These are phyloP conservation scores for Ceratocystis harringtonii DNA, from an alignment of 2,329 filamentous ascomycete species.

Conservation along the genomic window DNA sequence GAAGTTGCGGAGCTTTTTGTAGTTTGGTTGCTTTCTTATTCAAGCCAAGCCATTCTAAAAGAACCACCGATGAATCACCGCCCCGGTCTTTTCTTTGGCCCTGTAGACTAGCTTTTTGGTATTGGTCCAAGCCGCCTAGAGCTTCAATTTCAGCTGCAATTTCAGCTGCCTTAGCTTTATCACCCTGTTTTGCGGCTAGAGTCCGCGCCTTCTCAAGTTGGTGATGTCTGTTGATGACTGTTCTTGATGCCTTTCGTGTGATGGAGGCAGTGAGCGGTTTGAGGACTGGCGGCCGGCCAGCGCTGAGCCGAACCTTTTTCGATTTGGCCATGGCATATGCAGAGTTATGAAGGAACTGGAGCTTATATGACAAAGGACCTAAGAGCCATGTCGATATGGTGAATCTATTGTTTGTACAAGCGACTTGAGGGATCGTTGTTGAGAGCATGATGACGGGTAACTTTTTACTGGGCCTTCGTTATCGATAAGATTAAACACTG, in stretches of 20 bases:
- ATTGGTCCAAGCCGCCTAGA: constrained; percentile 46
- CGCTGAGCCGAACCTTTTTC: constrained; percentile 20
- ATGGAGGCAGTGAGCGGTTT: constrained; percentile 32
- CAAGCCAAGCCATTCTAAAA: constrained; percentile 44
- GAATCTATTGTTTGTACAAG: neutral
- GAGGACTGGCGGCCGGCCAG: constrained; percentile 40
- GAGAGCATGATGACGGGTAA: neutral
- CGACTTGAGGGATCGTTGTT: no score
- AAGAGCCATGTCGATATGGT: neutral
- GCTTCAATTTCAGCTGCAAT: constrained; percentile 40
- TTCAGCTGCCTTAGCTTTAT: constrained; percentile 31
- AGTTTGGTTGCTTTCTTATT: constrained; percentile 18
- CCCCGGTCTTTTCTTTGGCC: constrained; percentile 51
- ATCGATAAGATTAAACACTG: constrained; percentile 10
- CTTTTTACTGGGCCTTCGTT: constrained; percentile 9
- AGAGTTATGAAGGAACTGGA: neutral
- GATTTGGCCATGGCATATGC: constrained; percentile 23
- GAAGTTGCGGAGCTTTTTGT: constrained; percentile 27
- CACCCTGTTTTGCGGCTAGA: constrained; percentile 39
- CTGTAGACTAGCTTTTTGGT: constrained; percentile 54
- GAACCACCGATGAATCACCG: constrained; percentile 49
- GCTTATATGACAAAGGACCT: neutral
- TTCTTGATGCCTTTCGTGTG: constrained; percentile 48
- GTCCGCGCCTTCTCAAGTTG: constrained; percentile 46
- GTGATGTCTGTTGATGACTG: constrained; percentile 51